Base-by-base conservation (phyloP, 2,329 filamentous ascomycete genomes). In the Metarhizium sp. region DNA sequence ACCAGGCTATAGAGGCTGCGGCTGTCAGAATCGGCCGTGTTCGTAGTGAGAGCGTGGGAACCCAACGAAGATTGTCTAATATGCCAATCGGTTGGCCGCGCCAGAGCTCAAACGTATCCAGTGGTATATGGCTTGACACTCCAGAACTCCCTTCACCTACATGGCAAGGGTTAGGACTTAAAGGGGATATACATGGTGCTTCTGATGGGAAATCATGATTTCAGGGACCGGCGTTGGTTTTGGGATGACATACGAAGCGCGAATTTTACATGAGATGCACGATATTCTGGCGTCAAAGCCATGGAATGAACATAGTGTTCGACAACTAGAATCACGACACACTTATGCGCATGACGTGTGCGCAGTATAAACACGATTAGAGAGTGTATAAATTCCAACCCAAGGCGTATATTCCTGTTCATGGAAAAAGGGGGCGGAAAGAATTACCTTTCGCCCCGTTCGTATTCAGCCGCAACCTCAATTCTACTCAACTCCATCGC, bases 71-170 rank as follows among this genome's bases (percentile, higher is more conserved):
- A 45, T 42, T 61, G 13, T 71, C 69, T 8, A 71, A 62, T 36
- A 72, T 72, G 71, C 69, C 71, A 1, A 59, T 66, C 7, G 71
- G 71, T 18, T 73, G 71, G 71, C 68, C 69, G n/a, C 56, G 45
- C 8, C 45, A 51, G 8, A 57, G 34, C 30, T 48, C 11, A 16
- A 46, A 51, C 11, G n/a, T 30, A 34, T 14, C 32, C 13, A 40
- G 46, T 34, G 40, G 30, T n/a, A 10, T 32, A 32, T n/a, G n/a
- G n/a, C 53, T 51, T 13, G 53, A 55, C 13, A n/a, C 45, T 10
- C 45, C 45, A 2, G 25, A 48, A 18, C 45, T 20, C 25, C 20
- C 45, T 29, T 16, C 25, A 30, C 14, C 45, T 25, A 48, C 45
- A 48, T 48, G 20, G 20, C 45, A 30, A 30, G 14, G 20, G 13